phyloP scores from a whole-genome alignment of 805 yeast genomes.

The Saturnispora kantuleensis region DNA sequence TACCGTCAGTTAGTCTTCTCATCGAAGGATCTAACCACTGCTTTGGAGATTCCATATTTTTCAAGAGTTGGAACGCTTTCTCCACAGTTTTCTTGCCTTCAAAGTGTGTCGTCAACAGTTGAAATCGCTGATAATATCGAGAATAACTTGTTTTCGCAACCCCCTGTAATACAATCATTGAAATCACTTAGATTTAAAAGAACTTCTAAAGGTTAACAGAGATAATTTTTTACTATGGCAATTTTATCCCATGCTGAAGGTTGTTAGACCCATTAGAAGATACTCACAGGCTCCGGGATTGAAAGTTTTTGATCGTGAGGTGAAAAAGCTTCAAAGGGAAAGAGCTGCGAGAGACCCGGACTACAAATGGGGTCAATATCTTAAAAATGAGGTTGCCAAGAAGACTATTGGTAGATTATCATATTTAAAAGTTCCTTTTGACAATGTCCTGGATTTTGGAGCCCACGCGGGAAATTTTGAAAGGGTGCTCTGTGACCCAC shows the following conservation, averaged over 20 bases:
- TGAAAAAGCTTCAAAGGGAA: constrained; percentile 53
- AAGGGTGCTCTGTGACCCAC: constrained; percentile 26
- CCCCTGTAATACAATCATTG: neutral
- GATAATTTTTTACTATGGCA: neutral
- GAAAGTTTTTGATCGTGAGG: constrained; percentile 50
- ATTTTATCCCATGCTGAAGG: neutral
- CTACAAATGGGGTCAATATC: constrained; percentile 53
- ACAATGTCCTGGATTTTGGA: constrained; percentile 60
- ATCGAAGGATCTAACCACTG: neutral
- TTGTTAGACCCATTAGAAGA: neutral
- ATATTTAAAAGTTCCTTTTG: constrained; percentile 56
- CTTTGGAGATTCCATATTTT: constrained; percentile 1
- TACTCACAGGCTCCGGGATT: constrained; percentile 7
- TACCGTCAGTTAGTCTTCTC: constrained; percentile 11
- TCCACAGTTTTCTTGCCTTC: neutral
- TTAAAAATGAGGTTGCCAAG: constrained; percentile 63
- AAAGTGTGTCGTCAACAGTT: neutral
- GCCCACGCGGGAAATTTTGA: constrained; percentile 54
- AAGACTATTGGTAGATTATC: constrained; percentile 69
- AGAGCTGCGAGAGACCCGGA: constrained; percentile 38
- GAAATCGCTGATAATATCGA: constrained; percentile 3
- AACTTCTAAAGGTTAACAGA: neutral
- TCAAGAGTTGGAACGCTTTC: neutral
- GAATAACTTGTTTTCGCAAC: neutral
- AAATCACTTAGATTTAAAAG: neutral